Conservation (phyloP, 2,329 filamentous ascomycete species). For the Penicillium sp. region DNA sequence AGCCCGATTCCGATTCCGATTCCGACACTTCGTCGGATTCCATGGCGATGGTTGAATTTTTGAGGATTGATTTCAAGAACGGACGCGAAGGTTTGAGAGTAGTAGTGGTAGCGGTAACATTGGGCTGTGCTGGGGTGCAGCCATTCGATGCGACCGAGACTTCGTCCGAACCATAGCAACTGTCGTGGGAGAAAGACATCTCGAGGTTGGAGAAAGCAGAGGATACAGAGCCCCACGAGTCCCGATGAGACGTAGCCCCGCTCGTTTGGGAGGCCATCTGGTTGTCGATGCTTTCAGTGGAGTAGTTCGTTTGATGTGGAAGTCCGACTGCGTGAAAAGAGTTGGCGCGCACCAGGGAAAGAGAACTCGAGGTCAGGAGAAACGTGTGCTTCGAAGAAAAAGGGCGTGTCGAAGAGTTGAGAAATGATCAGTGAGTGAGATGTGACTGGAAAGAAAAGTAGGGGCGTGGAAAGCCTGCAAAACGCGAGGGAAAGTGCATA, state of each 20-base stretch:
- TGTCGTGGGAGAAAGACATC: slow-evolving; percentile 39
- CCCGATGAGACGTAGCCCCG: slow-evolving; percentile 24
- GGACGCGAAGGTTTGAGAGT: slow-evolving; percentile 26
- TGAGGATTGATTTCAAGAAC: slow-evolving; percentile 35
- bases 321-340: not conserved
- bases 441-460: slow-evolving; percentile 10
- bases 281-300: slow-evolving; percentile 4
- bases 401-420: not conserved
- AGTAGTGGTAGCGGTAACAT: slow-evolving; percentile 20
- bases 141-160: slow-evolving; percentile 34
- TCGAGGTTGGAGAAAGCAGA: slow-evolving; percentile 38
- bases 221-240: slow-evolving; percentile 39
- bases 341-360: not conserved
- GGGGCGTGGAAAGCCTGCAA: slow-evolving; percentile 35
- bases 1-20: slow-evolving; percentile 37
- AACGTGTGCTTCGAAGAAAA: not conserved
- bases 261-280: slow-evolving; percentile 26
- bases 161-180: slow-evolving; percentile 40
- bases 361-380: not conserved
- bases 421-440: slow-evolving; percentile 11
- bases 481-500: slow-evolving; percentile 30
- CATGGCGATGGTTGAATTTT: slow-evolving; percentile 29
- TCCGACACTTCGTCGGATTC: slow-evolving; percentile 23
- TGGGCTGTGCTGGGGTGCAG: slow-evolving; percentile 23
- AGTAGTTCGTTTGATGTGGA: not conserved